A percentile compares a stretch with the other conserved stretches of the same genome.
Evolutionary conservation across 495 filamentous ascomycete species (phyloP).

Genomic region (Cercophora newfieldiana): DNA sequence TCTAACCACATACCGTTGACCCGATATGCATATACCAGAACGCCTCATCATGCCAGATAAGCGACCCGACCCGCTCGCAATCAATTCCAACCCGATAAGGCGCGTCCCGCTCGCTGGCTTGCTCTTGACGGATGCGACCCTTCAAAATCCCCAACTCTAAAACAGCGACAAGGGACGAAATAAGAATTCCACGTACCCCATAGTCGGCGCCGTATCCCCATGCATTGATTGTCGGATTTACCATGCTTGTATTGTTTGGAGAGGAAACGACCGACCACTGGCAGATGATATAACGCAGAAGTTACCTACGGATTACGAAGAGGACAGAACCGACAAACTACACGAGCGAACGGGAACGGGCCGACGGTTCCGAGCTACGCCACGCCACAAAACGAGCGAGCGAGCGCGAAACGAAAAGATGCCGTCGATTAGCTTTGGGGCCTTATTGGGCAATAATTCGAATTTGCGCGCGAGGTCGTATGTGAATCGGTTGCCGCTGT

Average conservation of each 20-base stretch:
- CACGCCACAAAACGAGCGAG: background rate
- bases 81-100: background rate
- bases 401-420: conserved; percentile 3
- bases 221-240: background rate
- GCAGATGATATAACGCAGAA: too few species aligned
- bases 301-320: too few species aligned
- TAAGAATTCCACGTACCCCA: background rate
- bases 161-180: background rate
- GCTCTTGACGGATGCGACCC: conserved; percentile 8
- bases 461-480: conserved; percentile 57
- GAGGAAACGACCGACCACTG: too few species aligned
- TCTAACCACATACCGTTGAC: background rate
- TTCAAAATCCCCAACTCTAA: background rate
- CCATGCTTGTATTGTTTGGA: background rate
- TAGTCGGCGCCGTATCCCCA: too few species aligned
- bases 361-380: background rate
- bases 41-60: background rate
- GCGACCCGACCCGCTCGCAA: background rate
- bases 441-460: conserved; percentile 36
- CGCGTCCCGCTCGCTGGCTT: background rate
- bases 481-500: conserved; percentile 79
- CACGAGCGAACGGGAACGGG: background rate
- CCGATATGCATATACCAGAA: background rate
- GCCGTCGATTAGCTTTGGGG: conserved; percentile 19
- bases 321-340: background rate